Evolutionary conservation across 306 rosid genomes (phyloP).

Genomic region (Abrus precatorius): DNA sequence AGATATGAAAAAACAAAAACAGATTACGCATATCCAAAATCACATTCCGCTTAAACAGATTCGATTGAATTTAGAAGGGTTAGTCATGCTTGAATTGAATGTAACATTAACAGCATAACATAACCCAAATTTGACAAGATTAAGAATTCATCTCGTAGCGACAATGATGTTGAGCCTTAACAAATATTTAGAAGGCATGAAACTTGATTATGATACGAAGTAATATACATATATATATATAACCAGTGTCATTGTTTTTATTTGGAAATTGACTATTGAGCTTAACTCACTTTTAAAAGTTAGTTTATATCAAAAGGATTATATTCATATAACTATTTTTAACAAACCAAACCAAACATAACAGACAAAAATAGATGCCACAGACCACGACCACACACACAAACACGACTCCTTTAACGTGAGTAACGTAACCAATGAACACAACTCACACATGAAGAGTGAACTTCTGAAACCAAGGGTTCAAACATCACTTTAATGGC

Average conservation of each 20-base stretch:
- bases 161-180: not conserved
- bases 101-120: not conserved
- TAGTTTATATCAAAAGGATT: too few relatives aligned
- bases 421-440: not conserved
- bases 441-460: not conserved
- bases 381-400: not conserved
- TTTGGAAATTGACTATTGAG: too few relatives aligned
- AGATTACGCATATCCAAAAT: too few relatives aligned
- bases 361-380: not conserved
- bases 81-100: too few relatives aligned
- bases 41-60: too few relatives aligned
- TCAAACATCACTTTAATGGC: too few relatives aligned
- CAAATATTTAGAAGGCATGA: not conserved
- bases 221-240: not conserved
- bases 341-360: not conserved
- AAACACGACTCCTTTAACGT: constrained; percentile 1
- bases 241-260: too few relatives aligned
- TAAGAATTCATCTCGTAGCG: not conserved
- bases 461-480: not conserved
- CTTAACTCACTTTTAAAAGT: too few relatives aligned
- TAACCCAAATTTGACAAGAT: not conserved
- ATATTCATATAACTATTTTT: too few relatives aligned
- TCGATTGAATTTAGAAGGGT: too few relatives aligned
- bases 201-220: not conserved
- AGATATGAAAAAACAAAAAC: too few relatives aligned